phyloP scores from a whole-genome alignment of 768 basidiomycete genomes.

The Lactifluus piperatus region DNA sequence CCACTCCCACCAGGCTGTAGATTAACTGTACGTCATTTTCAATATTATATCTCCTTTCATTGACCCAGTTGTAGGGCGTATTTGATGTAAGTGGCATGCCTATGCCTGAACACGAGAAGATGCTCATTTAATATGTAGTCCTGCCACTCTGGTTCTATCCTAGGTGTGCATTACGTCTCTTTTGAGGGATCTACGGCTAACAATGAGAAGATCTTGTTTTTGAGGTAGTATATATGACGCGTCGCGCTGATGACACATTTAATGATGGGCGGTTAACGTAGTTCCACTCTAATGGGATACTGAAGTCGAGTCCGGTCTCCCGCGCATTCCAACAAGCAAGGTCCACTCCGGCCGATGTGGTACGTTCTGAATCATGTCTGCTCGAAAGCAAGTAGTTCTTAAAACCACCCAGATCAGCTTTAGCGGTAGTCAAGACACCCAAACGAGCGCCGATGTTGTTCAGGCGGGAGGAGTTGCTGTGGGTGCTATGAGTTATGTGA shows the following conservation, averaged over 20 bases:
- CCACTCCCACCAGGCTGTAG: constrained; percentile 81
- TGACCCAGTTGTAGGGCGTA: constrained; percentile 21
- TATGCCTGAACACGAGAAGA: background rate
- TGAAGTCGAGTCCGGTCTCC: constrained; percentile 26
- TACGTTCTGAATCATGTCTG: constrained; percentile 31
- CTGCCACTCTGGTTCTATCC: constrained; percentile 81
- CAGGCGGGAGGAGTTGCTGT: constrained; percentile 59
- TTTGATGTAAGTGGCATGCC: constrained; percentile 25
- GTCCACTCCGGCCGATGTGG: constrained; percentile 80
- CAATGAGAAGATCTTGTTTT: constrained; percentile 53
- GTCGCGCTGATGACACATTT: no score
- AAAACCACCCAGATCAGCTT: constrained; percentile 55
- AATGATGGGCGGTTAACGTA: constrained; percentile 3
- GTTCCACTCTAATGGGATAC: constrained; percentile 27
- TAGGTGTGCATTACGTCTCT: constrained; percentile 40
- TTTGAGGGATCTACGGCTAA: background rate
- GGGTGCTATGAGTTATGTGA: constrained; percentile 74
- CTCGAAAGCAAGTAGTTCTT: background rate
- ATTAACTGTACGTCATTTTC: constrained; percentile 57
- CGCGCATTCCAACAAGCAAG: constrained; percentile 26
- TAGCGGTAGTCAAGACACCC: constrained; percentile 73
- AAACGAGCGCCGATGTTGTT: constrained; percentile 72
- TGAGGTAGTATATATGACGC: constrained; percentile 32
- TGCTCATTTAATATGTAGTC: constrained; percentile 36
- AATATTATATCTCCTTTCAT: background rate